phyloP scores from a whole-genome alignment of 768 basidiomycete species.

The Gymnopilus dilepis region DNA sequence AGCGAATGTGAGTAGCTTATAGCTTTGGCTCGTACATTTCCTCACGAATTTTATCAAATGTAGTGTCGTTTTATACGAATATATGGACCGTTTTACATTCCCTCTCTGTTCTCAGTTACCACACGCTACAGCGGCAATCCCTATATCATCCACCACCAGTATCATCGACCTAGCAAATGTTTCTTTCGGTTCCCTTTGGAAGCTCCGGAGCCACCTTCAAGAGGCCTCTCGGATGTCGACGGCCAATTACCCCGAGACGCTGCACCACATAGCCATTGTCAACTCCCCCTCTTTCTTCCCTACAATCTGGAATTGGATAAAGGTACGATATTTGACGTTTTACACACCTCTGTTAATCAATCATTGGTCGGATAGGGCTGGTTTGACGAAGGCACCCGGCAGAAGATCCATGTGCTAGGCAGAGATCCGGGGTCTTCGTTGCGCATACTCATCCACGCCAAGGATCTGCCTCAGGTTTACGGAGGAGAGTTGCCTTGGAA shows the following conservation, averaged over 20 bases:
- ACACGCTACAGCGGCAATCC: constrained; percentile 52
- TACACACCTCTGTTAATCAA: background rate
- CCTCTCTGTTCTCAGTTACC: constrained; percentile 68
- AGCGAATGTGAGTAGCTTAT: constrained; percentile 63
- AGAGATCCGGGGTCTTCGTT: constrained; percentile 61
- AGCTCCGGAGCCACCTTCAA: constrained; percentile 71
- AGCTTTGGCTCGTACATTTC: background rate
- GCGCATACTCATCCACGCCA: constrained; percentile 47
- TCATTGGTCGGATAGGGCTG: constrained; percentile 51
- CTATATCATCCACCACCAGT: constrained; percentile 63
- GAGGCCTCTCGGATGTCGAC: constrained; percentile 77
- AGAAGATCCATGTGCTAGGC: constrained; percentile 78
- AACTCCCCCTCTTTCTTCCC: constrained; percentile 86
- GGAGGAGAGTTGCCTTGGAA: constrained; percentile 78
- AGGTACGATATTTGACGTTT: constrained; percentile 45
- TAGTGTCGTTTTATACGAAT: constrained; percentile 70
- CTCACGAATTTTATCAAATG: background rate
- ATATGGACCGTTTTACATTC: constrained; percentile 67
- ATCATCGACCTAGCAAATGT: constrained; percentile 77
- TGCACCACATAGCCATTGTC: constrained; percentile 69
- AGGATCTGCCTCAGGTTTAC: constrained; percentile 67
- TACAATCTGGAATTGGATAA: constrained; percentile 85
- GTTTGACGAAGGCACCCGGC: constrained; percentile 81
- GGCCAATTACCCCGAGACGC: constrained; percentile 83
- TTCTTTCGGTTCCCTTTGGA: constrained; percentile 71